Conservation (phyloP, 495 filamentous ascomycete genomes). For the Talaromyces proteolyticus region DNA sequence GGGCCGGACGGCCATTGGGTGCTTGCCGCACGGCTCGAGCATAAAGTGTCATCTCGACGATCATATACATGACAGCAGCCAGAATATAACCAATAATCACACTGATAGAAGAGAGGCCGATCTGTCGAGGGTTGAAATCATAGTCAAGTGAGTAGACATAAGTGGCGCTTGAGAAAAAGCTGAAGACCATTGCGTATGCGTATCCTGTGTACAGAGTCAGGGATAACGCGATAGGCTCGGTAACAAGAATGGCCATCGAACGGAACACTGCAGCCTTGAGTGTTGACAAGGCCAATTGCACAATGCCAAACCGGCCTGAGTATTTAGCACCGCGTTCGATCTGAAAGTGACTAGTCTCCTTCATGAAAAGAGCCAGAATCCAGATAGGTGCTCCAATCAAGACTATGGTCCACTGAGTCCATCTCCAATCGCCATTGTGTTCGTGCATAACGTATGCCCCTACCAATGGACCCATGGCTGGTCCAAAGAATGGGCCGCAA, state of each 20-base stretch:
- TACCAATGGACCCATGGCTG: not conserved
- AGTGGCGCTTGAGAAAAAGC: constrained; percentile 62
- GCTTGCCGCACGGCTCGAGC: not conserved
- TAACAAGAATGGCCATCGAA: not conserved
- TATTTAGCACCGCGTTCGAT: not conserved
- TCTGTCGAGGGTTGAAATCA: constrained; percentile 47
- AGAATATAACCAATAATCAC: constrained; percentile 61
- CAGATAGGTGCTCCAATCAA: constrained; percentile 2
- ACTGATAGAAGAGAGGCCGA: constrained; percentile 58
- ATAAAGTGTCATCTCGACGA: not conserved
- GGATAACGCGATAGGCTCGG: constrained; percentile 63
- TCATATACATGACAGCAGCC: constrained; percentile 41
- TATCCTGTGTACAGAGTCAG: constrained; percentile 71
- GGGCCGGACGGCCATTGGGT: constrained; percentile 20
- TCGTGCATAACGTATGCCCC: constrained; percentile 2
- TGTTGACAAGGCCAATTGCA: constrained; percentile 1
- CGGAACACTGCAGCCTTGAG: constrained; percentile 1
- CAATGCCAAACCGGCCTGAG: not conserved
- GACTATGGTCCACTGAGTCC: not conserved
- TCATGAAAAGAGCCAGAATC: constrained; percentile 1
- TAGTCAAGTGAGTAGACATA: constrained; percentile 58
- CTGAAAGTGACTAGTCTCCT: constrained; percentile 1
- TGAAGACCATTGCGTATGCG: constrained; percentile 77
- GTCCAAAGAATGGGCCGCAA: not conserved
- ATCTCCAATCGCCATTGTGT: constrained; percentile 1